A percentile compares a stretch with the other conserved stretches of the same genome.
phyloP scores from a whole-genome alignment of 306 rosid genomes.

The Cucurbita maxima region DNA sequence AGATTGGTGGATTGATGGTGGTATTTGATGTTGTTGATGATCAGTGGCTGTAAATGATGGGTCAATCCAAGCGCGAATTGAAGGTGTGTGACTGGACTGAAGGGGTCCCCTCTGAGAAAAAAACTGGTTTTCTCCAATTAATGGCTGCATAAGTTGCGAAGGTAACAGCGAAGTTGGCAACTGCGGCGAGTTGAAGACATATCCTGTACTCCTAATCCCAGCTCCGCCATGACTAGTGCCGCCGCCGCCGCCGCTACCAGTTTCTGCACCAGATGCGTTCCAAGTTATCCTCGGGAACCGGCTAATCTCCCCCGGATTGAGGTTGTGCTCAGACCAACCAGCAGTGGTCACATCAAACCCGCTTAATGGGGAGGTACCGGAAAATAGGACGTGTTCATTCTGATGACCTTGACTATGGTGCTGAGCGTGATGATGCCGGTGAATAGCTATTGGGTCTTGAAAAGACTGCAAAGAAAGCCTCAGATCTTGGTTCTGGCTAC shows the following conservation, averaged over 20 bases:
- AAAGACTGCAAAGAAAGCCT: constrained; percentile 80
- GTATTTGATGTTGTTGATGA: constrained; percentile 26
- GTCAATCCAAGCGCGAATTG: constrained; percentile 84
- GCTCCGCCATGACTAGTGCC: constrained; percentile 6
- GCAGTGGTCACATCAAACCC: constrained; percentile 37
- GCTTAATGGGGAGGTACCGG: constrained; percentile 28
- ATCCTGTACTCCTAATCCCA: constrained; percentile 11
- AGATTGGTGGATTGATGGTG: constrained; percentile 33
- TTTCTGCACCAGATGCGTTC: constrained; percentile 29
- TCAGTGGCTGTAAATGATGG: constrained; percentile 21
- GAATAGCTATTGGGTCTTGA: constrained; percentile 48
- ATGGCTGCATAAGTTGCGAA: constrained; percentile 22
- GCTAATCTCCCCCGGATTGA: constrained; percentile 26
- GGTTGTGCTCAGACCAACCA: constrained; percentile 60
- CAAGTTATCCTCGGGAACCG: constrained; percentile 42
- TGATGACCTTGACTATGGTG: constrained; percentile 17
- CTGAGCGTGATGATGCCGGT: constrained; percentile 9
- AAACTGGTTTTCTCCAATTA: constrained; percentile 36
- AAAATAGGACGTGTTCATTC: constrained; percentile 28
- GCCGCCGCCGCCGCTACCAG: constrained; percentile 26
- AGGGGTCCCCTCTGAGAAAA: constrained; percentile 99
- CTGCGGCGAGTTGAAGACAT: constrained; percentile 33
- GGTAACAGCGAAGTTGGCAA: constrained; percentile 11
- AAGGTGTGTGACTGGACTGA: constrained; percentile 94
- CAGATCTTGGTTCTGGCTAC: constrained; percentile 72